Percentiles rank a stretch among this genome's conserved stretches.
Conservation (phyloP, 768 basidiomycete species). For the Coprinopsis sp. region DNA sequence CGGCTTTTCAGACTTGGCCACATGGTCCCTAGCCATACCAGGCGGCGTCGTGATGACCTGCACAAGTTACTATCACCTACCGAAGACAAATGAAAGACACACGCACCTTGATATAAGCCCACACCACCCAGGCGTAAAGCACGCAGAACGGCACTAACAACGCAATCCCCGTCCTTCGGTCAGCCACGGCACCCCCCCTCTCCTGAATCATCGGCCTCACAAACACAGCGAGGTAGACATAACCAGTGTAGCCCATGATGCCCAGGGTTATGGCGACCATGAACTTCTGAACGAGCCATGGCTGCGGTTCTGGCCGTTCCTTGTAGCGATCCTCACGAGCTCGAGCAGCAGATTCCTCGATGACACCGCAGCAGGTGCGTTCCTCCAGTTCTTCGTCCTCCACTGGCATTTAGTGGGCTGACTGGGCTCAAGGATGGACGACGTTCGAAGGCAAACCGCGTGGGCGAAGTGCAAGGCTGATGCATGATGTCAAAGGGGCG, state of each 20-base stretch:
- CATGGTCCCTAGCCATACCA: conserved; percentile 62
- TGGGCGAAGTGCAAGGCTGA: too few species aligned
- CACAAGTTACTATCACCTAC: conserved; percentile 1
- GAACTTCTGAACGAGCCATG: conserved; percentile 73
- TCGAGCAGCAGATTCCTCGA: conserved; percentile 41
- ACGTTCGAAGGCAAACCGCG: too few species aligned
- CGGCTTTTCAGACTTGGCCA: conserved; percentile 7
- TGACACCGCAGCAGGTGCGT: conserved; percentile 45
- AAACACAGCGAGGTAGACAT: conserved; percentile 74
- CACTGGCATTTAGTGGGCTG: too few species aligned
- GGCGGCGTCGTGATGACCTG: conserved; percentile 66
- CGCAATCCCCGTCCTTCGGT: conserved; percentile 53
- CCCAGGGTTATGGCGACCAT: conserved; percentile 54
- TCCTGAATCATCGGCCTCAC: conserved; percentile 66
- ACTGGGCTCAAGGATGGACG: too few species aligned
- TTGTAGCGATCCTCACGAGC: conserved; percentile 38
- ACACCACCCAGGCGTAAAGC: conserved; percentile 65
- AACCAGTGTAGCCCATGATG: conserved; percentile 62
- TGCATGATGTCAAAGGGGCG: too few species aligned
- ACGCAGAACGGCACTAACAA: conserved; percentile 60
- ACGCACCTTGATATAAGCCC: conserved; percentile 73
- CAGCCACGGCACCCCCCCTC: conserved; percentile 38
- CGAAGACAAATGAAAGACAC: background rate
- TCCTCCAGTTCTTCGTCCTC: conserved; percentile 3
- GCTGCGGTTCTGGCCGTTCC: conserved; percentile 47